Evolutionary conservation across 805 yeast genomes (phyloP).

Genomic region (Wickerhamomyces bisporus): DNA sequence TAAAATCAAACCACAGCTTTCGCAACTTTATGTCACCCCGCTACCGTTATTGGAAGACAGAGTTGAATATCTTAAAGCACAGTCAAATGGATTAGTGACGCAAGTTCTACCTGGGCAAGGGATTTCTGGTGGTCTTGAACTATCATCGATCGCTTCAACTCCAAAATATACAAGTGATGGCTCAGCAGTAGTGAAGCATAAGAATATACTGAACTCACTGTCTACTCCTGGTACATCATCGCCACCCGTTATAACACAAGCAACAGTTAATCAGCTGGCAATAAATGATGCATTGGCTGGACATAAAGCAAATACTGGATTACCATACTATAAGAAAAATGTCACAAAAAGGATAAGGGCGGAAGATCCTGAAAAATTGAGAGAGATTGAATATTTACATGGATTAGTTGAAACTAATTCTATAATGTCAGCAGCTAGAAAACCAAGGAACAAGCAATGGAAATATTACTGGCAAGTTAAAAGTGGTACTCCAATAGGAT

Average conservation of each 20-base stretch:
- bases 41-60: conserved; percentile 22
- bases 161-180: conserved; percentile 21
- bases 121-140: conserved; percentile 23
- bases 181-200: conserved; percentile 7
- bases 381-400: conserved; percentile 44
- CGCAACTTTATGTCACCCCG: conserved; percentile 11
- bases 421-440: conserved; percentile 37
- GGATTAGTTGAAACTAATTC: conserved; percentile 43
- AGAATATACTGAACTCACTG: conserved; percentile 11
- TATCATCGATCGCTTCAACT: conserved; percentile 17
- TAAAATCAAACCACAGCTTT: background rate
- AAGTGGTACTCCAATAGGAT: conserved; percentile 34
- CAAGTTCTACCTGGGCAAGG: conserved; percentile 27
- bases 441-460: conserved; percentile 43
- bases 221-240: conserved; percentile 6
- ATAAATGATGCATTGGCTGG: conserved; percentile 14
- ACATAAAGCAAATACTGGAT: conserved; percentile 31
- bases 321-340: conserved; percentile 35
- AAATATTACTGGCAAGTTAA: conserved; percentile 40
- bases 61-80: conserved; percentile 17
- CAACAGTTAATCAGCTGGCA: conserved; percentile 21
- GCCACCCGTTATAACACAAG: conserved; percentile 10
- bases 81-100: conserved; percentile 16
- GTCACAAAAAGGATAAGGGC: conserved; percentile 24
- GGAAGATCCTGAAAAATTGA: conserved; percentile 32